Base-by-base conservation (phyloP, 2,329 filamentous ascomycete genomes). In the Beauveria varroae region DNA sequence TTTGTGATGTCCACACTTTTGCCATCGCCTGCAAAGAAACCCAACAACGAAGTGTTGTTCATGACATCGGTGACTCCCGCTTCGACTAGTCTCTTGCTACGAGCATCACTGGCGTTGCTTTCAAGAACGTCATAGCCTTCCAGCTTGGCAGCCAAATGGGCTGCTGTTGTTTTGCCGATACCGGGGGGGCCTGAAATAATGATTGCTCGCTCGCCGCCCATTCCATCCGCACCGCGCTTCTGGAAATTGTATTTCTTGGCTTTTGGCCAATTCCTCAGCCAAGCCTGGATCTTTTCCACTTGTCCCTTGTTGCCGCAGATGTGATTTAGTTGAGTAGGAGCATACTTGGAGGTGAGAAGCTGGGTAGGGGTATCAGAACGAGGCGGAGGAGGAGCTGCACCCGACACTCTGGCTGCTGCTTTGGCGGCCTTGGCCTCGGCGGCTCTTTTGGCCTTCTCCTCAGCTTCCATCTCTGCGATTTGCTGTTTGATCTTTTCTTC, bases 161-260 rank as follows among this genome's bases (percentile, higher is more conserved):
- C 95, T 55, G 96, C 91, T 37, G 95, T 99, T 2, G 95, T 99
- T 76, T 99, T 99, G 67, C 95, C 95, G 66, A 99, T 96, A 20
- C 95, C 95, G 34, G 95, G 95, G 18, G 95, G 93, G 0, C 95
- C 95, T 66, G 96, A 93, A 60, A 99, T 88, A 72, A 98, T 96
- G 66, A 98, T 87, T n/a, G 93, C 91, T 65, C 95, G 87, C 68
- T 89, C 90, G 0, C 82, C 82, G 40, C 93, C 93, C 71, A 87
- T 87, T 1, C 93, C 95, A 73, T 98, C 93, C 10, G 89, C 82
- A 0, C 95, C 95, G 63, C 86, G 85, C 68, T 87, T 85, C 71
- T 92, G 88, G 74, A 99, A 99, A 57, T 89, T 81, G 63, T 85
- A 88, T 71, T 90, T 91, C 62, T 90, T 88, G 60, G 85, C 86